Base-by-base conservation (phyloP, 2,329 filamentous ascomycete genomes). In the Xylariales sp. region DNA sequence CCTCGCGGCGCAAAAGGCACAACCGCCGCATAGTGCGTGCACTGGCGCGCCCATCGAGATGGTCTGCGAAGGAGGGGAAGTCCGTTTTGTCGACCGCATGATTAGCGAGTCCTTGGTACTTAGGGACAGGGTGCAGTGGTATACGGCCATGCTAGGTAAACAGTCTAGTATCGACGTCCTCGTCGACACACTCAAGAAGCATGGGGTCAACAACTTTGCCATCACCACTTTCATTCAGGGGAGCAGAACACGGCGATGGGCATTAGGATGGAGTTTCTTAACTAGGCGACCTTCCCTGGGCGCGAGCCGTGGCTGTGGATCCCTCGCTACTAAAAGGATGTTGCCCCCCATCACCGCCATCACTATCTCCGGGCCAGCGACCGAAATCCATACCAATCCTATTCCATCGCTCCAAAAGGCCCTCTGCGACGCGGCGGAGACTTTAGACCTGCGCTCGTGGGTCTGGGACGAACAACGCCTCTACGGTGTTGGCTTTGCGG, bases 71-170 rank as follows among this genome's bases (percentile, higher is more conserved):
- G 93, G 93, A 2, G 94, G 94, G 1, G 94, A 97, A 77, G 81
- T 92, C 0, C 87, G 86, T 3, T 97, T 97, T 77, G 89, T 93
- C 3, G 81, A 83, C 0, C 85, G 88, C 5, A 90, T 97, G 70
- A 83, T 97, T 4, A 81, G 86, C 0, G 92, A 97, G 77, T 93
- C 90, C 41, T 78, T 91, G 0, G 67, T 77, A 0, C 81, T 93
- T 1, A 81, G 83, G 18, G 82, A 86, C 0, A 84, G 85, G 9
- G 89, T 97, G 0, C 87, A 88, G 68, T 99, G 96, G 96, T 98
- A 96, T 79, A 96, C 91, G 0, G 90, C 90, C 62, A 97, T 98
- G 93, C 83, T 98, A 0, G 94, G 95, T 0, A 97, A 97, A 75
- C 82, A 93, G 36, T 85, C 86, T 0, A 94, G 91, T 71, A 83